Conservation (phyloP, 2,329 filamentous ascomycete genomes). For the Fusarium sp. region DNA sequence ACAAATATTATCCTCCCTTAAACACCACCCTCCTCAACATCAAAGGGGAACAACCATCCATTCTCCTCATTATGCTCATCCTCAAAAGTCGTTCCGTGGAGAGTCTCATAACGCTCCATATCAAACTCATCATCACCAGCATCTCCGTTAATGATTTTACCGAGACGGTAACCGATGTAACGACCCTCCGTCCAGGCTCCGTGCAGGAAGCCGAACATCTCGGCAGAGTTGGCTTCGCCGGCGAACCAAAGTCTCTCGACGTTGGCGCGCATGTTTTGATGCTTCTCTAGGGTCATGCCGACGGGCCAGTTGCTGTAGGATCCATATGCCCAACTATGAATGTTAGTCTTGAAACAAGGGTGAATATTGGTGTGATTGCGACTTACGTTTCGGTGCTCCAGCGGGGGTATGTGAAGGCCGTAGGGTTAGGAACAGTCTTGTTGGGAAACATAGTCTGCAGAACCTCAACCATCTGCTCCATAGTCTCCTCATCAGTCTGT, state of each 20-base stretch:
- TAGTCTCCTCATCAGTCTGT: slow-evolving; percentile 68
- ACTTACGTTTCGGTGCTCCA: slow-evolving; percentile 44
- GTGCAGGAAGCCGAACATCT: slow-evolving; percentile 75
- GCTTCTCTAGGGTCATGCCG: slow-evolving; percentile 70
- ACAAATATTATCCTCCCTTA: not conserved
- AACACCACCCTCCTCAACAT: not conserved
- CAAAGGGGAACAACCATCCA: slow-evolving; percentile 25
- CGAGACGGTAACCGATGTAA: slow-evolving; percentile 59
- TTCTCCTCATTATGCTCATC: slow-evolving; percentile 34
- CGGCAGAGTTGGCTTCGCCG: slow-evolving; percentile 70
- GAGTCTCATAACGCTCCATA: slow-evolving; percentile 25
- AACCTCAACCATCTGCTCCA: slow-evolving; percentile 66
- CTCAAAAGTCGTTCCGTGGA: slow-evolving; percentile 27
- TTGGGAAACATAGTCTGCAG: slow-evolving; percentile 71
- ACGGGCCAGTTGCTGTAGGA: slow-evolving; percentile 76
- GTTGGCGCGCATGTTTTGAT: slow-evolving; percentile 76
- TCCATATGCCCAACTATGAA: slow-evolving; percentile 60
- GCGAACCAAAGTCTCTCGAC: slow-evolving; percentile 71
- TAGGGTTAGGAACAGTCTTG: slow-evolving; percentile 66
- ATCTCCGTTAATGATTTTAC: slow-evolving; percentile 34
- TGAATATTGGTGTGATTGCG: too few relatives aligned
- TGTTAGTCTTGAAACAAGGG: not conserved
- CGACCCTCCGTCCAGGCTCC: slow-evolving; percentile 69
- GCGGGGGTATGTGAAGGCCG: slow-evolving; percentile 67
- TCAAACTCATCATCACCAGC: slow-evolving; percentile 23